Percentiles rank a stretch among this genome's conserved stretches.
These are phyloP conservation scores for Colletotrichum cordylinicola DNA, from an alignment of 2,329 filamentous ascomycete genomes.

Conservation along the genomic window DNA sequence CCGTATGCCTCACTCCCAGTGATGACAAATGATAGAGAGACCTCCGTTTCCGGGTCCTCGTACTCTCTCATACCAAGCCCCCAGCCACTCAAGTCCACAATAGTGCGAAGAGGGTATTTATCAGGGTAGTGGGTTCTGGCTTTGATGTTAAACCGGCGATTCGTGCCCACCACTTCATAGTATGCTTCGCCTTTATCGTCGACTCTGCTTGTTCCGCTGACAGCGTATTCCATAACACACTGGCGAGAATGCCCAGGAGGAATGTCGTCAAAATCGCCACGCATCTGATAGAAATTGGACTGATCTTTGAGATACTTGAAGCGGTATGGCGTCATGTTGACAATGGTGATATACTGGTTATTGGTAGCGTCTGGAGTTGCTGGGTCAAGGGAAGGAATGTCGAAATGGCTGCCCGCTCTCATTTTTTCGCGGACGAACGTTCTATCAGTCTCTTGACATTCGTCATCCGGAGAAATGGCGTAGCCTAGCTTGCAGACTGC, in stretches of 20 bases:
- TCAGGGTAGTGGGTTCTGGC: constrained; percentile 34
- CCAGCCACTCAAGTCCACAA: constrained; percentile 37
- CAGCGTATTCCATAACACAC: constrained; percentile 29
- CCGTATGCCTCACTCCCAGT: constrained; percentile 38
- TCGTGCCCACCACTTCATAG: constrained; percentile 34
- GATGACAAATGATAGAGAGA: constrained; percentile 37
- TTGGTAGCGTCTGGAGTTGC: fast-evolving
- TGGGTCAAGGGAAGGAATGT: background rate
- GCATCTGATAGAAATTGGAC: constrained; percentile 36
- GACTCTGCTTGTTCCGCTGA: constrained; percentile 15
- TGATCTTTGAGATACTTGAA: constrained; percentile 25
- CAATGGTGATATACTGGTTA: constrained; percentile 35
- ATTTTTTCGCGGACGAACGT: background rate
- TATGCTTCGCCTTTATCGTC: constrained; percentile 37
- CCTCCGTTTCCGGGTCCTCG: constrained; percentile 32
- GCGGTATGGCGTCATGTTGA: constrained; percentile 38
- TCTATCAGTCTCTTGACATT: fast-evolving
- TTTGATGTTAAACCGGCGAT: constrained; percentile 34
- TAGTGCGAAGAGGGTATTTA: constrained; percentile 30
- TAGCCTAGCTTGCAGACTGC: fast-evolving
- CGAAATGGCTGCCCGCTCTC: background rate
- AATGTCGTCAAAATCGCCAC: constrained; percentile 35
- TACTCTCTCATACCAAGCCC: constrained; percentile 38
- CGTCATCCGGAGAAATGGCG: background rate
- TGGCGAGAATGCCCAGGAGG: constrained; percentile 36